These are phyloP conservation scores for Chlorencoelia australis DNA, from an alignment of 2,329 filamentous ascomycete species.

Conservation along the genomic window DNA sequence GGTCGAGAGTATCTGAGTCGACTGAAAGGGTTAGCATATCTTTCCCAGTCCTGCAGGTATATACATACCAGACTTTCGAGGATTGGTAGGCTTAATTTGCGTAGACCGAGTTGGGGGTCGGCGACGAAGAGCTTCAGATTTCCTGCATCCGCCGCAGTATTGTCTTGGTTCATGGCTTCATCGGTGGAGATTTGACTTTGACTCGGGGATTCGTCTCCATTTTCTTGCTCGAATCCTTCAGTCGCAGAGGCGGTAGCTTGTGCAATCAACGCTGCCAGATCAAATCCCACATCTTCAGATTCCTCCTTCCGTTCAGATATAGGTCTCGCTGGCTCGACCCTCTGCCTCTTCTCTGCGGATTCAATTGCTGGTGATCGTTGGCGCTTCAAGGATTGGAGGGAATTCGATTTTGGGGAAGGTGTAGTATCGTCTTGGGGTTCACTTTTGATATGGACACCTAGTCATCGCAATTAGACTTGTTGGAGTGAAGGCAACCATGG, in stretches of 20 bases:
- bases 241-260: constrained; percentile 1
- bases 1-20: constrained; percentile 47
- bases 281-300: too few relatives aligned
- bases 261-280: constrained; percentile 2
- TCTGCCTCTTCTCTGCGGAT: constrained; percentile 9
- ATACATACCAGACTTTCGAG: constrained; percentile 47
- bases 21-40: constrained; percentile 29
- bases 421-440: neutral
- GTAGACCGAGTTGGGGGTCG: constrained; percentile 30
- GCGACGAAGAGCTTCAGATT: constrained; percentile 2
- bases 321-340: constrained; percentile 2
- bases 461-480: too few relatives aligned
- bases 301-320: too few relatives aligned
- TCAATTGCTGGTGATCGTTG: constrained; percentile 1
- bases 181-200: neutral
- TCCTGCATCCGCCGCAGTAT: too few relatives aligned
- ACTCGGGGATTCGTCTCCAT: neutral
- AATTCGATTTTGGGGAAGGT: too few relatives aligned
- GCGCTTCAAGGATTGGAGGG: constrained; percentile 3
- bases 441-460: constrained; percentile 3
- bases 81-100: constrained; percentile 49
- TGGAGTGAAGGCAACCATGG: too few relatives aligned
- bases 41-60: neutral
- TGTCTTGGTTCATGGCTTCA: too few relatives aligned
- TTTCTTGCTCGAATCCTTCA: neutral